These are phyloP conservation scores for Brassica hybrid DNA, from an alignment of 441 rosid genomes.

Conservation along the genomic window DNA sequence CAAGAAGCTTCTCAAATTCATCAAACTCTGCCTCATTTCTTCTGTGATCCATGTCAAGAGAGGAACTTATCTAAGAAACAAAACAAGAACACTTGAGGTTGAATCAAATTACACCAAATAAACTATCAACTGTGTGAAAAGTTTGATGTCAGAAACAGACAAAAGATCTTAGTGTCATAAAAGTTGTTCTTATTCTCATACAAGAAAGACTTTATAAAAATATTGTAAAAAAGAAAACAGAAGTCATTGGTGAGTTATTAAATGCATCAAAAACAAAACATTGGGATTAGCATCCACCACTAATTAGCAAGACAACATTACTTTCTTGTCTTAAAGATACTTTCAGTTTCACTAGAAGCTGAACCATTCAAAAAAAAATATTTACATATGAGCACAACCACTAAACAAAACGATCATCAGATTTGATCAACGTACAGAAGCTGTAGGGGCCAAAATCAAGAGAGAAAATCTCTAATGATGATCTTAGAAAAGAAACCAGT, in stretches of 20 bases:
- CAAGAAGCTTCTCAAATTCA: constrained; percentile 81
- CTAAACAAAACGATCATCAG: constrained; percentile 18
- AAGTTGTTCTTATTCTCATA: constrained; percentile 15
- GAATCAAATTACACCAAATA: background rate
- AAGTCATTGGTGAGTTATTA: constrained; percentile 25
- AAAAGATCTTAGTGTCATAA: constrained; percentile 27
- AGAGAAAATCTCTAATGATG: too few relatives aligned
- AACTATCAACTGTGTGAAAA: background rate
- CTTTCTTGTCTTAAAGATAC: constrained; percentile 4
- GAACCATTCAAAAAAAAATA: background rate
- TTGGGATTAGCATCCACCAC: constrained; percentile 32
- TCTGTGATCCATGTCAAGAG: constrained; percentile 55
- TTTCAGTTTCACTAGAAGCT: constrained; percentile 25
- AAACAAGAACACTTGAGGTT: background rate
- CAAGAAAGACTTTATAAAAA: constrained; percentile 3
- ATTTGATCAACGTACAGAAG: constrained; percentile 2
- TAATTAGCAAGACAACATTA: constrained; percentile 24
- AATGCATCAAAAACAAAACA: constrained; percentile 7
- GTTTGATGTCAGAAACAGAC: constrained; percentile 18
- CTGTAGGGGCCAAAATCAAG: too few relatives aligned
- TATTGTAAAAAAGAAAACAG: background rate
- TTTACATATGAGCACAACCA: background rate
- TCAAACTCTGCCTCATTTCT: constrained; percentile 65
- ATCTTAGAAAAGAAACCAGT: too few relatives aligned
- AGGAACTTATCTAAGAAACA: too few relatives aligned